Evolutionary conservation across 2,329 filamentous ascomycete species (phyloP).

Genomic region (Periglandula ipomoeae): DNA sequence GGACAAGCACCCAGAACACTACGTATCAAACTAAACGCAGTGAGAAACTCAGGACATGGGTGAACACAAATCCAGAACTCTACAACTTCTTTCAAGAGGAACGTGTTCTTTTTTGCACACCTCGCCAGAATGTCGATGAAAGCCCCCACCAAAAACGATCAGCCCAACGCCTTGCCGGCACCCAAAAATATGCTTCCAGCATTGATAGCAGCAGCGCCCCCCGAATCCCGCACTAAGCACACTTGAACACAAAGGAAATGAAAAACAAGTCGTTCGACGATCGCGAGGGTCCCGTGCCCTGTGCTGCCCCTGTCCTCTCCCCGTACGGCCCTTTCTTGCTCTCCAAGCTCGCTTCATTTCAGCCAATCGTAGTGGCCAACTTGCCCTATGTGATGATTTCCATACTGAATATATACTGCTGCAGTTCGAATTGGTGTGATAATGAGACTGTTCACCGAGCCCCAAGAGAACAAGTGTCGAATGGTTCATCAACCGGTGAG

Average conservation of each 20-base stretch:
- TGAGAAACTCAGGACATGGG: not conserved
- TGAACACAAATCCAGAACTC: not conserved
- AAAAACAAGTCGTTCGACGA: not conserved
- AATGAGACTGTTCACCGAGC: too few species aligned
- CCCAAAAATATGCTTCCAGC: constrained; percentile 4
- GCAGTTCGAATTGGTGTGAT: not conserved
- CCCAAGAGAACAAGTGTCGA: too few species aligned
- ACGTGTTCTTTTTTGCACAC: too few species aligned
- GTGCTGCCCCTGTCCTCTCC: not conserved
- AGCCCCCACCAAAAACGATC: not conserved
- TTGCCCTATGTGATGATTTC: not conserved
- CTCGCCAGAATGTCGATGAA: not conserved
- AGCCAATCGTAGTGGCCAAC: not conserved
- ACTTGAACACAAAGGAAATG: not conserved
- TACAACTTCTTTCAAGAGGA: not conserved
- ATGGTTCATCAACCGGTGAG: too few species aligned
- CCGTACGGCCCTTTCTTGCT: not conserved
- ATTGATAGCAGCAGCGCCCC: constrained; percentile 5
- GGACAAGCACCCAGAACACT: not conserved
- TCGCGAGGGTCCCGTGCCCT: not conserved
- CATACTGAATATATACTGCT: not conserved
- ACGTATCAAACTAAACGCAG: not conserved
- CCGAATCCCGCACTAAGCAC: not conserved
- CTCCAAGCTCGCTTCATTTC: not conserved
- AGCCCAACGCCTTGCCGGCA: constrained; percentile 4